phyloP scores from a whole-genome alignment of 805 yeast genomes.

The Candida easanensis region DNA sequence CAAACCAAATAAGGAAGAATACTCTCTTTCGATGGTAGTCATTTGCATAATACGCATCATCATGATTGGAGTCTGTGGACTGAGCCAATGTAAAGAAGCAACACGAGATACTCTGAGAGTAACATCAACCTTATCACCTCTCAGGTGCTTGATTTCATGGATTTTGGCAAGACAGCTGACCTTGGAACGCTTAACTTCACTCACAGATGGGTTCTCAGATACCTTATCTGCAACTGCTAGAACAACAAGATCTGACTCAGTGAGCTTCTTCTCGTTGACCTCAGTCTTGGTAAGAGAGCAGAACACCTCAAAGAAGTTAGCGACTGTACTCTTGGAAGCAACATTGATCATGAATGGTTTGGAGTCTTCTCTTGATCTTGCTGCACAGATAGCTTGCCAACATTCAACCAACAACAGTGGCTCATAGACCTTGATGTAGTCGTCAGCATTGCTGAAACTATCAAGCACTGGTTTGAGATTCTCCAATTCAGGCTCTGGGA shows the following conservation, averaged over 20 bases:
- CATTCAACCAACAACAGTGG: constrained; percentile 86
- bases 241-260: constrained; percentile 76
- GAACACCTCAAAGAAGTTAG: constrained; percentile 84
- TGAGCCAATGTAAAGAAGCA: constrained; percentile 46
- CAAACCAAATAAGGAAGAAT: constrained; percentile 75
- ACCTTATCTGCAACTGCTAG: constrained; percentile 41
- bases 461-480: constrained; percentile 43
- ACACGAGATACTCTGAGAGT: constrained; percentile 62
- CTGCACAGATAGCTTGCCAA: constrained; percentile 84
- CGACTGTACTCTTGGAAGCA: constrained; percentile 81
- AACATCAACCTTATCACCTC: constrained; percentile 67
- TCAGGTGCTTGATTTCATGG: constrained; percentile 63
- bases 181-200: constrained; percentile 31
- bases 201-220: constrained; percentile 29
- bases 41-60: constrained; percentile 80
- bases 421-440: constrained; percentile 66
- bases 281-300: constrained; percentile 59
- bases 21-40: constrained; percentile 93
- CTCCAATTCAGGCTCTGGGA: constrained; percentile 51
- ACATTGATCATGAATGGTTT: constrained; percentile 63
- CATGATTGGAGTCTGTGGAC: constrained; percentile 61
- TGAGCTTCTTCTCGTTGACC: constrained; percentile 49
- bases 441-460: constrained; percentile 53
- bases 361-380: constrained; percentile 55
- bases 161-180: constrained; percentile 80